phyloP scores from a whole-genome alignment of 306 rosid species.

The Inga leiocalycina region DNA sequence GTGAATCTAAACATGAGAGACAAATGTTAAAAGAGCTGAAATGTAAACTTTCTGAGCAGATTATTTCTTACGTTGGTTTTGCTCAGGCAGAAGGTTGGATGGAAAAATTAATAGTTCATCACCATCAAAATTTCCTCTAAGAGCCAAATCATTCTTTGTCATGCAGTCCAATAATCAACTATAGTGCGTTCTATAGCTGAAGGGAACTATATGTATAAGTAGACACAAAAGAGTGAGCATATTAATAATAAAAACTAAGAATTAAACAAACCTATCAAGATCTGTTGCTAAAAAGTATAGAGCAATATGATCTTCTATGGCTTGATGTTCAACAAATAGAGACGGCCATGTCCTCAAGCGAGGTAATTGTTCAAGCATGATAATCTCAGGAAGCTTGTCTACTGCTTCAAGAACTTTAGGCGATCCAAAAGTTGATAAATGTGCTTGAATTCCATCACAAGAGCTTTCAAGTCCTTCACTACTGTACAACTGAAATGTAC shows the following conservation, averaged over 20 bases:
- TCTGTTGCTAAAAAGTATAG: conserved; percentile 45
- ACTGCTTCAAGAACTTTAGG: conserved; percentile 31
- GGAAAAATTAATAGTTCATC: conserved; percentile 46
- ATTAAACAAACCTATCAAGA: conserved; percentile 37
- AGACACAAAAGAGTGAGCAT: background rate
- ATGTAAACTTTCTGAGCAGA: background rate
- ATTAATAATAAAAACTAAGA: background rate
- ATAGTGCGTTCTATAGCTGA: conserved; percentile 40
- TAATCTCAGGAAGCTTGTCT: conserved; percentile 35
- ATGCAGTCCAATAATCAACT: conserved; percentile 31
- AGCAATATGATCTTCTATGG: conserved; percentile 38
- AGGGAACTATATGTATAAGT: background rate
- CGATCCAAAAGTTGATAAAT: conserved; percentile 39
- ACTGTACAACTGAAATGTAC: conserved; percentile 37
- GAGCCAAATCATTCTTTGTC: conserved; percentile 45
- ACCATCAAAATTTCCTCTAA: conserved; percentile 41
- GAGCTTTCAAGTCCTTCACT: conserved; percentile 5
- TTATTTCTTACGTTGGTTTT: conserved; percentile 33
- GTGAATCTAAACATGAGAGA: background rate
- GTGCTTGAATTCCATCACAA: conserved; percentile 47
- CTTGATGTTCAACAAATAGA: conserved; percentile 25
- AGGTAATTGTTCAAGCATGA: conserved; percentile 46
- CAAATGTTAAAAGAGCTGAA: background rate
- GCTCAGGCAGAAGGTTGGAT: conserved; percentile 41
- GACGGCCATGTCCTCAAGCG: conserved; percentile 44